Base-by-base conservation (phyloP, 805 yeast genomes). In the Hyphopichia homilentoma region DNA sequence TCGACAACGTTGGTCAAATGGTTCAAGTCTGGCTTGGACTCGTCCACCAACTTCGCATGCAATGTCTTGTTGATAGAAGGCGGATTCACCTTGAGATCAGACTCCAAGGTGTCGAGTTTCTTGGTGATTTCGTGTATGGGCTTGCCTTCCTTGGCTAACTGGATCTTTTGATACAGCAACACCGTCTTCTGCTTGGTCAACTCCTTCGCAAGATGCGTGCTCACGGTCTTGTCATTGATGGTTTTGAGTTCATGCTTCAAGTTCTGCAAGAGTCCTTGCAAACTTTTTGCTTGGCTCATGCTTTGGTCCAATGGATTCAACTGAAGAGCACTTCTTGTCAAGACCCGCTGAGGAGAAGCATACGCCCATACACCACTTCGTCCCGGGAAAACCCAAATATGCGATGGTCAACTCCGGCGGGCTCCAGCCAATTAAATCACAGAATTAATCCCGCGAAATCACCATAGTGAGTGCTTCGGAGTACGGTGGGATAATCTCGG, bases 1-100 rank as follows among this genome's bases (percentile, higher is more conserved):
- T 69, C 61, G 4, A 75, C 62, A 9, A 84, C 70, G 48, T 84
- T 88, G n/a, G 53, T 44, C 29, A 81, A 57, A 47, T 80, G 79
- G 21, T 57, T 43, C 45, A 34, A 40, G 23, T 39, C 36, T 36
- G 41, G 25, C 50, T 32, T 29, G 3, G 33, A 32, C 21, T 24
- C 30, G 6, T 30, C 39, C 21, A 5, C 31, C 21, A 34, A 27
- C 15, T 34, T 28, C 21, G 36, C 19, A 6, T 38, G 18, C 8
- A 36, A 11, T n/a, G 24, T 26, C 7, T 27, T 21, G 5, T 32
- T 29, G 9, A 19, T 20, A 14, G 33, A 27, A n/a, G 39, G 29
- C 14, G 33, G 38, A 7, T 35, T 40, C 16, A 35, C 18, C 2
- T 42, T 27, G 6, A 46, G 39, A 16, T 31, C 34, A 3, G 43